Evolutionary conservation across 768 basidiomycete species (phyloP), one percentile per base, ranked within the genome.

Genomic region (Mycena rebaudengoi): DNA sequence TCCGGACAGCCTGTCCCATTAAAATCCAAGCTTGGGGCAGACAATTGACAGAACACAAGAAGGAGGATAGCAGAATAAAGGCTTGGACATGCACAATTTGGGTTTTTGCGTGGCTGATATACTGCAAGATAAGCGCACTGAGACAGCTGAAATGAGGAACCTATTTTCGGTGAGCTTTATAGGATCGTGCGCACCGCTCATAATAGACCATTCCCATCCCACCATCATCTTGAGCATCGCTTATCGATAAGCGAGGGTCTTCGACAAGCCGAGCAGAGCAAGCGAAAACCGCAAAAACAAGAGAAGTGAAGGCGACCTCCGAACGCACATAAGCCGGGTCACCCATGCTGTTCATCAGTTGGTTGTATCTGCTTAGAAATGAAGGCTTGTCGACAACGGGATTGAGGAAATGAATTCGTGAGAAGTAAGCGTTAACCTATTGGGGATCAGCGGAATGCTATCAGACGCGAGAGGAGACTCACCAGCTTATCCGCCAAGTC

Each of bases 1-100:
- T 88, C 62, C 95, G 88, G 46, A 97, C 88, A 23, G 93, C 95
- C 75, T 96, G 95, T 41, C 95, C 95, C 56, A 95, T 87, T 60
- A 96, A 83, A 65, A 96, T 86, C 95, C 95, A 97, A 29, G 95
- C 94, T 78, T 96, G 95, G 3, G 95, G 95, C 52, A 97, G 86
- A 73, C 95, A 95, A 72, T 97, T 97, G 69, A 96, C 85, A 55
- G 94, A 95, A 73, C 95, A 96, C 62, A 97, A 82, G 80, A 95
- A 96, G 2, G 94, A 91, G 52, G 95, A 91, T 85, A 96, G 86
- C 57, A 97, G 83, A 65, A 94, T 86, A 74, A 96, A 91, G 76
- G 92, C 92, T 80, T 96, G 95, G 29, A 96, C 95, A 75, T 96
- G 95, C 32, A 89, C 86, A 51, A 92, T 82, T 75, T 95, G 91